Evolutionary conservation across 345 rosid genomes (phyloP).

Genomic region (Eucalyptus erythrocorys): DNA sequence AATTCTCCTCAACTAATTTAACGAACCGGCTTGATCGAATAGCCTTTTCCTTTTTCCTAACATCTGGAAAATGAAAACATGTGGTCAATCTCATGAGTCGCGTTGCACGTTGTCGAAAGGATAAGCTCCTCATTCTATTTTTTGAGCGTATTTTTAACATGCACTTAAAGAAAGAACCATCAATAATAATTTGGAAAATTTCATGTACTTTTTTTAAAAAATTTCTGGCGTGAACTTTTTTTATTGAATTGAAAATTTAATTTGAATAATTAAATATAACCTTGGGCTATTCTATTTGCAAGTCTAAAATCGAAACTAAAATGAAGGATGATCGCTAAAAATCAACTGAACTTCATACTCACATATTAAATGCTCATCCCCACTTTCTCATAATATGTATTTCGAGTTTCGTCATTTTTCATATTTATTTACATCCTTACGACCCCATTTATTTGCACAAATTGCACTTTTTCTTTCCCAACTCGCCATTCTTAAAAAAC

Average conservation of each 20-base stretch:
- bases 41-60: background rate
- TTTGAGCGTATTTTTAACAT: background rate
- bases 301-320: background rate
- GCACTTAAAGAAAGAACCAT: background rate
- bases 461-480: background rate
- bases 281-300: background rate
- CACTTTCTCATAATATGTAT: background rate
- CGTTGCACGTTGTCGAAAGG: background rate
- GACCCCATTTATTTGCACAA: rapidly evolving
- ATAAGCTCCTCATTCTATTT: background rate
- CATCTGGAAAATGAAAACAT: background rate
- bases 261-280: rapidly evolving
- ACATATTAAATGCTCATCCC: background rate
- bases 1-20: background rate
- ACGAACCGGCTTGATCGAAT: background rate
- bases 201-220: background rate
- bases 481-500: background rate
- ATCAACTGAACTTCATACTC: rapidly evolving
- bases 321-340: background rate
- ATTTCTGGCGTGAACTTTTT: background rate
- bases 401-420: background rate
- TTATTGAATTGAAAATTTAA: background rate
- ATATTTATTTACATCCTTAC: background rate
- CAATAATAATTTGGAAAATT: background rate
- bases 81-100: background rate